These are phyloP conservation scores for Acanthochlamys bracteata DNA, from an alignment of 106 monocot genomes.

Conservation along the genomic window DNA sequence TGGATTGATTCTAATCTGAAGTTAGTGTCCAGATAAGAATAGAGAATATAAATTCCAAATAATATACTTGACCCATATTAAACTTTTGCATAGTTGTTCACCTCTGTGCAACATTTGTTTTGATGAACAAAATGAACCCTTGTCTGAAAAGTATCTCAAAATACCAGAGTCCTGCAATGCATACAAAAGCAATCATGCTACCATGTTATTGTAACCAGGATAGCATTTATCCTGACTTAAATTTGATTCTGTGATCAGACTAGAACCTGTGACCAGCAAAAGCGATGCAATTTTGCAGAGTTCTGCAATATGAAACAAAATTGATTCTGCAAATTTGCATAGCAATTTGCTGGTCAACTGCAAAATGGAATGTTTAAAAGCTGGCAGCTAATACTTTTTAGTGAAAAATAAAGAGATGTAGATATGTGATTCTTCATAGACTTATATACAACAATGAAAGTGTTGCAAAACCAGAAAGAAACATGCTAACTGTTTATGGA, in stretches of 20 bases:
- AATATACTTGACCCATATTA: neutral
- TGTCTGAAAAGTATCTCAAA: constrained; percentile 19
- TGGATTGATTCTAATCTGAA: neutral
- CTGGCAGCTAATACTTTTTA: no score
- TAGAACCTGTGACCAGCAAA: neutral
- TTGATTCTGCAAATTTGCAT: neutral
- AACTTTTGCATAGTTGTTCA: neutral
- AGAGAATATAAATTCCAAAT: neutral
- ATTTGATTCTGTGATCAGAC: neutral
- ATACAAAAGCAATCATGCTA: neutral
- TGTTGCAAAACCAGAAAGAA: no score
- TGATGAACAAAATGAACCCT: constrained; percentile 8
- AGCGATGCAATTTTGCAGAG: neutral
- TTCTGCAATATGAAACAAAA: neutral
- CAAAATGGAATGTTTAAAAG: no score
- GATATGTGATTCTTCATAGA: no score
- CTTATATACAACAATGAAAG: no score
- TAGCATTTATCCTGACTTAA: neutral
- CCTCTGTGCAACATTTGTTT: constrained; percentile 15
- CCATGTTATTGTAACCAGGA: neutral
- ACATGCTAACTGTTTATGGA: no score
- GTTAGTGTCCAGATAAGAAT: neutral
- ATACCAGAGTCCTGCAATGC: constrained; percentile 18
- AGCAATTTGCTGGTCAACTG: neutral
- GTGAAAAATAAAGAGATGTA: no score